Conservation (phyloP, 176 grass and related monocot genomes). For the Zizania latifolia region DNA sequence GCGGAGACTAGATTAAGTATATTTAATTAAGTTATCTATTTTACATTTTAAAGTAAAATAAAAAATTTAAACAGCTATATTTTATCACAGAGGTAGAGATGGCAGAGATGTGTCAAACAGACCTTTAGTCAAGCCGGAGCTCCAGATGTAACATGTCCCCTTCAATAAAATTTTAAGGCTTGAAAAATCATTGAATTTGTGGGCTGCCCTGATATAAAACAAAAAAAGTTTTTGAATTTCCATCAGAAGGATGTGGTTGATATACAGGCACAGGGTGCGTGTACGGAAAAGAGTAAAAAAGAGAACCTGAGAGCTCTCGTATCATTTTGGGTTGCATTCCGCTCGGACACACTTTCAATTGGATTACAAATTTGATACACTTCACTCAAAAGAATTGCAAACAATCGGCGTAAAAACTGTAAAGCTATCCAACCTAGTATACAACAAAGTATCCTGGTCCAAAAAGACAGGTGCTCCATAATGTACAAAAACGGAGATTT, state of each 20-base stretch:
- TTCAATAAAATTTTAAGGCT: too few species aligned
- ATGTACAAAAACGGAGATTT: slow-evolving; percentile 33
- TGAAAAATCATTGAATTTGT: too few species aligned
- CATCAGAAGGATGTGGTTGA: background rate
- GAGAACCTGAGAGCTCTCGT: background rate
- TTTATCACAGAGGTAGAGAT: too few species aligned
- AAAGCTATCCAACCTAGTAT: slow-evolving; percentile 35
- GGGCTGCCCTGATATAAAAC: too few species aligned
- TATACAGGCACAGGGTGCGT: background rate
- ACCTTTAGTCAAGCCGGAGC: too few species aligned
- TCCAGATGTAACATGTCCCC: too few species aligned
- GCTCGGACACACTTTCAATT: slow-evolving; percentile 1
- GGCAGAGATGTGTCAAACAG: too few species aligned
- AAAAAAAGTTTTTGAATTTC: background rate
- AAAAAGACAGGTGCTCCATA: background rate
- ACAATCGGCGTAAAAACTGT: slow-evolving; percentile 25
- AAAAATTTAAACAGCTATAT: too few species aligned
- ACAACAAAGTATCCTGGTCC: slow-evolving; percentile 36
- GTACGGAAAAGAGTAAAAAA: background rate
- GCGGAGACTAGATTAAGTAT: too few species aligned
- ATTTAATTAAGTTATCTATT: too few species aligned
- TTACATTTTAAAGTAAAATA: too few species aligned
- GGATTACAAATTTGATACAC: slow-evolving; percentile 6
- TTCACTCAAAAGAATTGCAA: slow-evolving; percentile 20
- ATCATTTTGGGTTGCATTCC: slow-evolving; percentile 32